A percentile compares a stretch with the other conserved stretches of the same genome.
Evolutionary conservation across 2,329 filamentous ascomycete species (phyloP).

Genomic region (Fusarium buxicola): DNA sequence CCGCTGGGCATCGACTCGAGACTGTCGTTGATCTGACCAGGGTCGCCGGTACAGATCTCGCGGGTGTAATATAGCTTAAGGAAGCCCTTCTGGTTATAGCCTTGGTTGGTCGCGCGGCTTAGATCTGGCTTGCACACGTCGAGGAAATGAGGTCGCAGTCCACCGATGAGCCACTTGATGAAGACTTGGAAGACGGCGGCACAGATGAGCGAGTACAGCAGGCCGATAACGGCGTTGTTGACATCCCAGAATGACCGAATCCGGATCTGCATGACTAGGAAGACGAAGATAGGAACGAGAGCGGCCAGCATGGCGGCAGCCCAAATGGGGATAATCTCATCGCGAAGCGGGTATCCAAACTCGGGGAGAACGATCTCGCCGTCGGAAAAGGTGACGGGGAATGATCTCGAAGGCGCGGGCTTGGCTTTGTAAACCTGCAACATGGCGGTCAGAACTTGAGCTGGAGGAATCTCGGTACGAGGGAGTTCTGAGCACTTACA

Average conservation of each 20-base stretch:
- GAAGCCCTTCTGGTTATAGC: constrained; percentile 65
- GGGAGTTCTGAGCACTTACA: constrained; percentile 56
- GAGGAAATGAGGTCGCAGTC: constrained; percentile 78
- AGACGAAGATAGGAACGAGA: constrained; percentile 72
- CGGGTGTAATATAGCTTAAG: constrained; percentile 74
- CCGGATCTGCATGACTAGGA: constrained; percentile 75
- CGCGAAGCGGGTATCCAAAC: constrained; percentile 77
- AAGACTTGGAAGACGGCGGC: constrained; percentile 83
- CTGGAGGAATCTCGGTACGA: too few relatives aligned
- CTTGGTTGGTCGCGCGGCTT: constrained; percentile 38
- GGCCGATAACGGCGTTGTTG: constrained; percentile 77
- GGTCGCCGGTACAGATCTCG: constrained; percentile 76
- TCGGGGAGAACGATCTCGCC: constrained; percentile 77
- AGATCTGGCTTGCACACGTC: constrained; percentile 72
- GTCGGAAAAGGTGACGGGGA: constrained; percentile 73
- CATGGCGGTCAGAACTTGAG: not conserved
- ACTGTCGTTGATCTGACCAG: constrained; percentile 72
- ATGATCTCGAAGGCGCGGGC: constrained; percentile 75
- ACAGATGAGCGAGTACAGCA: constrained; percentile 76
- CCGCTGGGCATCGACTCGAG: constrained; percentile 80
- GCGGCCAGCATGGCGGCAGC: constrained; percentile 73
- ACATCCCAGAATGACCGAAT: constrained; percentile 76
- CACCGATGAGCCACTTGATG: constrained; percentile 80
- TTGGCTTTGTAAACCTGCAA: constrained; percentile 70
- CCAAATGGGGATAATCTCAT: constrained; percentile 79